phyloP scores from a whole-genome alignment of 1,284 basidiomycete genomes.

The Agaricales sp. region DNA sequence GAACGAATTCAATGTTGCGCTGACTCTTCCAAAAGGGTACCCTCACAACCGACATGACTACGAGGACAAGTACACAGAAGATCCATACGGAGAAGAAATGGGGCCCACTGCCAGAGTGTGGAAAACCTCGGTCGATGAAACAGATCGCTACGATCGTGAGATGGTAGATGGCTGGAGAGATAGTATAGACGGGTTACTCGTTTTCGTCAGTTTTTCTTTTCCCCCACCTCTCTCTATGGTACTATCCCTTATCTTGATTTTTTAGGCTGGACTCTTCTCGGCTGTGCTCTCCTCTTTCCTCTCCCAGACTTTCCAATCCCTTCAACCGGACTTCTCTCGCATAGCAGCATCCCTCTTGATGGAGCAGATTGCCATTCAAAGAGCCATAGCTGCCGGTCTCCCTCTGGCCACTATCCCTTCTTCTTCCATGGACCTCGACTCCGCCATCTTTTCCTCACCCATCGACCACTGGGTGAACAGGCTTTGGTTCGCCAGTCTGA shows the following conservation, averaged over 20 bases:
- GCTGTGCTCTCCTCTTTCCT: background rate
- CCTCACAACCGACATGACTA: too few species aligned
- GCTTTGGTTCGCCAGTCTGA: too few species aligned
- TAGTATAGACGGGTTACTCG: background rate
- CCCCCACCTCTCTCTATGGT: background rate
- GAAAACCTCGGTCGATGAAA: too few species aligned
- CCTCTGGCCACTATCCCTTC: too few species aligned
- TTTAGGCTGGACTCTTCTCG: conserved; percentile 1
- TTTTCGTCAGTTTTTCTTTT: background rate
- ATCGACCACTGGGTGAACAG: background rate
- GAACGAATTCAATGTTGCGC: too few species aligned
- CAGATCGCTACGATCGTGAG: background rate
- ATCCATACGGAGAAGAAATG: too few species aligned
- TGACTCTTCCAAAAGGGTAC: too few species aligned
- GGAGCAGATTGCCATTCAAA: too few species aligned
- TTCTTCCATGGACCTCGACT: too few species aligned
- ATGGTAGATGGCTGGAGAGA: background rate
- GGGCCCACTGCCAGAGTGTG: too few species aligned
- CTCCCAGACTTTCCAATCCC: background rate
- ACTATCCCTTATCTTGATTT: background rate
- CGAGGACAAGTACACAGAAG: too few species aligned
- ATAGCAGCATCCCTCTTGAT: background rate
- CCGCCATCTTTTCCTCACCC: background rate
- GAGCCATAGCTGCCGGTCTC: too few species aligned
- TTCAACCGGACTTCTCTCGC: background rate